Conservation (phyloP, 2,329 filamentous ascomycete genomes). For the Cladosporium phlei region DNA sequence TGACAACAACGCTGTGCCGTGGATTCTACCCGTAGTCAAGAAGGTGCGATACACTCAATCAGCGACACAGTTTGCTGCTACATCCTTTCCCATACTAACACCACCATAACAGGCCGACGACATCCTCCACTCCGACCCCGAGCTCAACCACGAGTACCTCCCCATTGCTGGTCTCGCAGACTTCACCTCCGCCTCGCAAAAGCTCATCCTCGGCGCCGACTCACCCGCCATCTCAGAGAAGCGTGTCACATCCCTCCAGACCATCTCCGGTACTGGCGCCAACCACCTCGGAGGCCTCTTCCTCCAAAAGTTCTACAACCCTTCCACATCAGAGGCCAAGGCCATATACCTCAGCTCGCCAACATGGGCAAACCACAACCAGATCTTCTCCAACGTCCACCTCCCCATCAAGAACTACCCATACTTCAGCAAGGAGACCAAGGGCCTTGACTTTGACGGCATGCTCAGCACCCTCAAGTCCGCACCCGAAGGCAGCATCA, state of each 20-base stretch:
- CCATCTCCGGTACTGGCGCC: constrained; percentile 94
- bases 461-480: constrained; percentile 68
- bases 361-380: constrained; percentile 98
- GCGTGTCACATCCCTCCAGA: constrained; percentile 77
- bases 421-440: constrained; percentile 86
- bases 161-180: constrained; percentile 84
- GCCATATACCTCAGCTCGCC: constrained; percentile 88
- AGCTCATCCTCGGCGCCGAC: constrained; percentile 75
- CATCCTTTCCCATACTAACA: neutral
- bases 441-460: constrained; percentile 86
- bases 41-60: constrained; percentile 59
- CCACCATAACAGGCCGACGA: constrained; percentile 72
- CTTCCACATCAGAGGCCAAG: constrained; percentile 53
- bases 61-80: neutral
- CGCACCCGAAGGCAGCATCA: constrained; percentile 74
- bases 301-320: constrained; percentile 81
- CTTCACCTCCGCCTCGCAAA: constrained; percentile 85
- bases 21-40: constrained; percentile 93
- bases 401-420: constrained; percentile 78
- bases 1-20: constrained; percentile 92
- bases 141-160: constrained; percentile 96
- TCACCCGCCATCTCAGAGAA: constrained; percentile 81
- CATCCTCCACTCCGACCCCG: constrained; percentile 78
- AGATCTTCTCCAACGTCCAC: constrained; percentile 91
- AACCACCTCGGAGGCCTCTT: constrained; percentile 91